A percentile compares a stretch with the other conserved stretches of the same genome.
phyloP scores from a whole-genome alignment of 768 basidiomycete genomes.

The Podaxis rugospora region DNA sequence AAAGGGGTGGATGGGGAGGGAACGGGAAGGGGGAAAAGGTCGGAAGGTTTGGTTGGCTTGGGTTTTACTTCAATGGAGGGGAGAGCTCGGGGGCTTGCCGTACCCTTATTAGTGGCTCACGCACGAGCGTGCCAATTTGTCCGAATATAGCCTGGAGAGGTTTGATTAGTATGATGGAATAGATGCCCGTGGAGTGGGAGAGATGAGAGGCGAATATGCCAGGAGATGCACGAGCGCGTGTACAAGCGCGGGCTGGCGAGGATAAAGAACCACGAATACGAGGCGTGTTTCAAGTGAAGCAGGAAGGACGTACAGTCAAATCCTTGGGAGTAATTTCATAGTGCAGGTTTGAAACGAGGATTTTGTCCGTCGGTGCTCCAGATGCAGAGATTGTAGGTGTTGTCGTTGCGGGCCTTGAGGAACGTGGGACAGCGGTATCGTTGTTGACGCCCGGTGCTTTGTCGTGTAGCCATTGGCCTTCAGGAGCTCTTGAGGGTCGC shows the following conservation, averaged over 20 bases:
- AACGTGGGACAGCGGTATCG: slow-evolving; percentile 18
- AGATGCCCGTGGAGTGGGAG: not conserved
- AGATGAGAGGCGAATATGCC: not conserved
- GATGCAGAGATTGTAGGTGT: slow-evolving; percentile 15
- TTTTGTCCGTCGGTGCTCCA: slow-evolving; percentile 29
- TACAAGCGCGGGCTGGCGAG: not conserved
- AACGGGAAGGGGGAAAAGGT: slow-evolving; percentile 27
- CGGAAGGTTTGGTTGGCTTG: slow-evolving; percentile 40
- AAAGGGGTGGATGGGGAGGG: slow-evolving; percentile 16
- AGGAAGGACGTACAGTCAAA: slow-evolving; percentile 58
- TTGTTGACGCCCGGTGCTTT: slow-evolving; percentile 45
- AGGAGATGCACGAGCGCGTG: not conserved
- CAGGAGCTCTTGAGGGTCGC: slow-evolving; percentile 55
- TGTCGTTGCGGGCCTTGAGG: slow-evolving; percentile 17
- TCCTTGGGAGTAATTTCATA: slow-evolving; percentile 90
- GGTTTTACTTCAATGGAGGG: slow-evolving; percentile 39
- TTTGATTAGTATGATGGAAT: not conserved
- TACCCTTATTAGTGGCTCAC: slow-evolving; percentile 95
- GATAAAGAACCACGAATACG: not conserved
- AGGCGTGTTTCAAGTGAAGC: not conserved
- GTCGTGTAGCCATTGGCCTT: slow-evolving; percentile 77
- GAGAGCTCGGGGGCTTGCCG: slow-evolving; percentile 64
- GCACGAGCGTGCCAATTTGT: slow-evolving; percentile 86
- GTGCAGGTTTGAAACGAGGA: slow-evolving; percentile 76
- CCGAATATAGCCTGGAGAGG: slow-evolving; percentile 78